Conservation (phyloP, 2,329 filamentous ascomycete species). For the Cladosporium sp. region DNA sequence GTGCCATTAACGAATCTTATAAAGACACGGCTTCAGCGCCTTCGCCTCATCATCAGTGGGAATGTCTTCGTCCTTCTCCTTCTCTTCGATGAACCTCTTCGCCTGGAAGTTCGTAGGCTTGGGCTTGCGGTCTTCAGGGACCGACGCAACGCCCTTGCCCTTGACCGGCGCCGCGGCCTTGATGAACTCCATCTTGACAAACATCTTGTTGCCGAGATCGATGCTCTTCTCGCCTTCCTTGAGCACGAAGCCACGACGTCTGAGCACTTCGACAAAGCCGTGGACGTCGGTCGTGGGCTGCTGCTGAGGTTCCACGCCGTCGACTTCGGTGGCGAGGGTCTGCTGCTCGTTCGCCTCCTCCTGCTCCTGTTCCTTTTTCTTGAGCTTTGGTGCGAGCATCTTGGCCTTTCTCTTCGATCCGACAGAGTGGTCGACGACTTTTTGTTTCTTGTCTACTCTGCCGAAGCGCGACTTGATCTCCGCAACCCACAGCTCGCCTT, state of each 20-base stretch:
- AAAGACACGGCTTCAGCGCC: constrained; percentile 90
- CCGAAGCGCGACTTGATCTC: constrained; percentile 95
- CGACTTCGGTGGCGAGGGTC: constrained; percentile 56
- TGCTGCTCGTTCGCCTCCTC: constrained; percentile 54
- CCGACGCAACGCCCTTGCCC: constrained; percentile 60
- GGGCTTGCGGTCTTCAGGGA: constrained; percentile 31
- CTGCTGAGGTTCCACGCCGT: constrained; percentile 57
- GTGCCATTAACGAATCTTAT: constrained; percentile 67
- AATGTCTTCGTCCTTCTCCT: constrained; percentile 45
- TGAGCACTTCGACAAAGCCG: constrained; percentile 77
- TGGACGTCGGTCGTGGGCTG: constrained; percentile 76
- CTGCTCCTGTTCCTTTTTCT: constrained; percentile 45
- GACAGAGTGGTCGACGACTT: constrained; percentile 60
- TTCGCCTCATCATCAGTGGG: constrained; percentile 56
- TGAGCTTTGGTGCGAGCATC: constrained; percentile 31
- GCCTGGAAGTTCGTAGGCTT: constrained; percentile 25
- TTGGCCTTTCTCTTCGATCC: constrained; percentile 52
- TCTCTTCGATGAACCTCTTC: constrained; percentile 54
- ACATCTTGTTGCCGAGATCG: constrained; percentile 93
- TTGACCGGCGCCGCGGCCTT: constrained; percentile 70
- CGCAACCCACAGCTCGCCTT: constrained; percentile 92
- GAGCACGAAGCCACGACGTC: constrained; percentile 76
- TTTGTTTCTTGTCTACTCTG: constrained; percentile 46
- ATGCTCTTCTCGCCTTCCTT: constrained; percentile 59
- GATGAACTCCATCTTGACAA: constrained; percentile 91